Evolutionary conservation across 768 basidiomycete genomes (phyloP), one percentile per base, ranked within the genome.

Genomic region (Zangia roseola): DNA sequence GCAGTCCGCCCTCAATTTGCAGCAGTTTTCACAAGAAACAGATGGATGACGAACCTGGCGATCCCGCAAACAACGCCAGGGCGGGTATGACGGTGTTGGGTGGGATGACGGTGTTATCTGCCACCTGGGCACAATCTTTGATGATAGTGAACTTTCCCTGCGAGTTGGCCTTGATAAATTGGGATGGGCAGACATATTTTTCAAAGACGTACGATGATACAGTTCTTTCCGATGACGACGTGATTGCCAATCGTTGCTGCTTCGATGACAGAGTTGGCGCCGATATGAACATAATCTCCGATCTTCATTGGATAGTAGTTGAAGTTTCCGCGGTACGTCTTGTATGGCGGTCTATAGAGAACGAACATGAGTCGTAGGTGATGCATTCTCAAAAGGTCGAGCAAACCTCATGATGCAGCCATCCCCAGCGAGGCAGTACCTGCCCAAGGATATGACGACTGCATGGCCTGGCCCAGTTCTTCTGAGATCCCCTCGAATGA

Each of bases 271-370:
- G 80, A 82, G 55, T 82, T 81, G n/a, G 88, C 82, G 14, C 94
- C 95, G 38, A 99, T 91, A 53, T 95, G 87, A 20, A 98, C 97
- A 63, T 91, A 84, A 69, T 98, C 94, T 3, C 92, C 91, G 10
- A 99, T 84, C 65, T 94, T 93, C 86, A 97, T 92, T 6, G 95
- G 95, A 62, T 98, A 97, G 70, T 94, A 97, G 63, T 97, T 97
- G 76, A 92, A 91, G 54, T 88, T 85, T 52, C 88, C 89, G 43
- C 90, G 82, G 65, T 92, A 93, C 0, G 90, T 92, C 69, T 92
- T 91, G 67, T 91, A 90, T 4, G 89, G 91, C 10, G 89, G 91
- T 54, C 89, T 89, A 37, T 31, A 13, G 20, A 28, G 25, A 30
- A 16, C 31, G 20, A 41, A 36, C 19, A 7, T 33, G n/a, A n/a